Percentiles rank a stretch among this genome's conserved stretches.
phyloP scores from a whole-genome alignment of 768 basidiomycete genomes.

The Calocybe gangraenosa region DNA sequence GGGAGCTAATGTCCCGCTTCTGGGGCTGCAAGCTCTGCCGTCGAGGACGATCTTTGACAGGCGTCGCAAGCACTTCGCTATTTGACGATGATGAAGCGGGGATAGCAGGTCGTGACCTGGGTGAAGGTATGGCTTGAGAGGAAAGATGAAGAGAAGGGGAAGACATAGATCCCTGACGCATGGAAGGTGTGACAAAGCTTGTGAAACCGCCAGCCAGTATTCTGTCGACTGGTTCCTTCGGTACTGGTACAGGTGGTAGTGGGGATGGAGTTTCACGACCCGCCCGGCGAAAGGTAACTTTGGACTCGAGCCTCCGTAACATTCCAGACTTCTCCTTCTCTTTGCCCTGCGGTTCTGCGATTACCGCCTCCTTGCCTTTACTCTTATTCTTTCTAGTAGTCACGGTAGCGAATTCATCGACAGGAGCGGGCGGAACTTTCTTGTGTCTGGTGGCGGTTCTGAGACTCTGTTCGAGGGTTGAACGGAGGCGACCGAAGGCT shows the following conservation, averaged over 20 bases:
- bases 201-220: constrained; percentile 49
- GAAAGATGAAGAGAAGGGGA: constrained; percentile 69
- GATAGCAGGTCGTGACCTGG: constrained; percentile 45
- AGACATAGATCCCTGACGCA: constrained; percentile 69
- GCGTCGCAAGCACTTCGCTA: constrained; percentile 41
- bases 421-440: constrained; percentile 30
- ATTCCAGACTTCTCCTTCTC: constrained; percentile 41
- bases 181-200: constrained; percentile 60
- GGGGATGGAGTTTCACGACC: constrained; percentile 38
- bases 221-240: constrained; percentile 22
- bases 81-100: constrained; percentile 45
- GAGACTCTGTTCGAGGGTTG: constrained; percentile 63
- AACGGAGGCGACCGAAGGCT: constrained; percentile 61
- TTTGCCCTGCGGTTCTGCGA: constrained; percentile 16
- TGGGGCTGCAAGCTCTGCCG: constrained; percentile 33
- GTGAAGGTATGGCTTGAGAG: constrained; percentile 50
- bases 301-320: constrained; percentile 45
- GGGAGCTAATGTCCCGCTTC: constrained; percentile 36
- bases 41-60: constrained; percentile 39
- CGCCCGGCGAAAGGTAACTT: constrained; percentile 43
- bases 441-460: constrained; percentile 60
- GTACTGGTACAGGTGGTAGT: constrained; percentile 32
- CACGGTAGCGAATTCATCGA: constrained; percentile 42
- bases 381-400: constrained; percentile 41
- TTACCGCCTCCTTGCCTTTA: constrained; percentile 33